Percentiles rank a stretch among this genome's conserved stretches.
Evolutionary conservation across 2,329 filamentous ascomycete species (phyloP).

Genomic region (Sclerotinia nivalis): DNA sequence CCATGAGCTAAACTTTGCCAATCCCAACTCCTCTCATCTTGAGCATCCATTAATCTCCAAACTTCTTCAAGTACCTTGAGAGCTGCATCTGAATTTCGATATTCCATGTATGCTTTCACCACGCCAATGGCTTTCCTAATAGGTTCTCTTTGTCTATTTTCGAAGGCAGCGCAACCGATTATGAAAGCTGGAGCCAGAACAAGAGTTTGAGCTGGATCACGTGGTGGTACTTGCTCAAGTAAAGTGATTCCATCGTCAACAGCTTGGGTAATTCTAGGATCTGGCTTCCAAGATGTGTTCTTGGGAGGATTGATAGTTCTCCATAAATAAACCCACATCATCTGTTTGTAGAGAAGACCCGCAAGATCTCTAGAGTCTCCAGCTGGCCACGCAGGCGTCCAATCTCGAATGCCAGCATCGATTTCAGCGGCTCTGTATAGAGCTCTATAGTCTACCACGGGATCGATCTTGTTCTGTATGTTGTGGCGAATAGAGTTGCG

Average conservation of each 20-base stretch:
- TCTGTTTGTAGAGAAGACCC: conserved; percentile 62
- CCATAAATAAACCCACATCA: conserved; percentile 66
- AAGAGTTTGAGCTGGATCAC: conserved; percentile 60
- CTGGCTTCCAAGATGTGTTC: conserved; percentile 41
- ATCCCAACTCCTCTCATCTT: conserved; percentile 62
- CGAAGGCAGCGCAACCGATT: conserved; percentile 61
- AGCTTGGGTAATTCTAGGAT: conserved; percentile 53
- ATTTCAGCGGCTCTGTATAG: conserved; percentile 74
- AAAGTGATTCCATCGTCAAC: conserved; percentile 59
- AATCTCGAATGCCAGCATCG: conserved; percentile 70
- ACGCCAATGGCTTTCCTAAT: conserved; percentile 52
- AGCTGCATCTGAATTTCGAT: conserved; percentile 58
- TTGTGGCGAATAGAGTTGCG: conserved; percentile 72
- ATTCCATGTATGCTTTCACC: conserved; percentile 59
- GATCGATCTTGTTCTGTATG: conserved; percentile 61
- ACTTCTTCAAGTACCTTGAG: conserved; percentile 57
- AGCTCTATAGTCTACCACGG: conserved; percentile 70
- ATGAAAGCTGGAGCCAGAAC: conserved; percentile 61
- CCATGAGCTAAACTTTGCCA: conserved; percentile 59
- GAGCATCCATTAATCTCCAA: conserved; percentile 59
- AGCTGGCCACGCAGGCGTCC: conserved; percentile 64
- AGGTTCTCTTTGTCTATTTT: conserved; percentile 52
- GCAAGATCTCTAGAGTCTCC: conserved; percentile 59
- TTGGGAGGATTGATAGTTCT: conserved; percentile 60
- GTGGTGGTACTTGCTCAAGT: conserved; percentile 56